Evolutionary conservation across 345 rosid genomes (phyloP).

Genomic region (Ailanthus altissimus): DNA sequence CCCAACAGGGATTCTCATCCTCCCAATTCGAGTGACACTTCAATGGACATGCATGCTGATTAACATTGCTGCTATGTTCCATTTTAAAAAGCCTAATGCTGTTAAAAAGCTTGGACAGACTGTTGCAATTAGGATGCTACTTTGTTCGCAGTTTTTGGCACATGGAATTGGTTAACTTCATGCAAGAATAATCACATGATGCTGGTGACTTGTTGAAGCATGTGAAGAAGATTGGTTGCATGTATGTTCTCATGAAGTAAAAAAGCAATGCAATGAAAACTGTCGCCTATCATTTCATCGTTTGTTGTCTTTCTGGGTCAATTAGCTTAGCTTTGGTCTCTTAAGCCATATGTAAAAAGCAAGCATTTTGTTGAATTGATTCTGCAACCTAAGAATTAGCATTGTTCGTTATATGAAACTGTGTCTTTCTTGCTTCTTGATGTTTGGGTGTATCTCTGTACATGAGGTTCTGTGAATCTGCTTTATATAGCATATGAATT

Average conservation of each 20-base stretch:
- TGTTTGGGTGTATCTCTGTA: neutral
- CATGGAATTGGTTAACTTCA: slow-evolving; percentile 31
- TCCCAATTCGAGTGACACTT: slow-evolving; percentile 68
- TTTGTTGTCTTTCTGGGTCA: neutral
- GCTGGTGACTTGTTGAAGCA: slow-evolving; percentile 34
- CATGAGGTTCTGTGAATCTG: neutral
- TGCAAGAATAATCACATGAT: slow-evolving; percentile 33
- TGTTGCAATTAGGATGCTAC: slow-evolving; percentile 18
- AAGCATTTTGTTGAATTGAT: slow-evolving; percentile 27
- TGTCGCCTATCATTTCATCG: slow-evolving; percentile 20
- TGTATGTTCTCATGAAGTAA: slow-evolving; percentile 28
- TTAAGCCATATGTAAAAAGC: slow-evolving; percentile 30
- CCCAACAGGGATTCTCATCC: slow-evolving; percentile 67
- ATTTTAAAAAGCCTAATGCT: slow-evolving; percentile 17
- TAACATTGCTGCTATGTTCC: slow-evolving; percentile 26
- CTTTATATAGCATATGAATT: neutral
- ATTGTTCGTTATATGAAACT: neutral
- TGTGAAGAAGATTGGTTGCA: slow-evolving; percentile 33
- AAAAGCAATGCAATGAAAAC: slow-evolving; percentile 22
- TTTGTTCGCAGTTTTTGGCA: slow-evolving; percentile 13
- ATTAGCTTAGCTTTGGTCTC: slow-evolving; percentile 21
- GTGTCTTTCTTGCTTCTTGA: neutral
- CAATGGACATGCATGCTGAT: slow-evolving; percentile 87
- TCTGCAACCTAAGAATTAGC: slow-evolving; percentile 3
- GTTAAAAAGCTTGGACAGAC: slow-evolving; percentile 15